A percentile compares a stretch with the other conserved stretches of the same genome.
Evolutionary conservation across 108 stramenopile genomes (phyloP).

Genomic region (Nannochloropsis gaditana): DNA sequence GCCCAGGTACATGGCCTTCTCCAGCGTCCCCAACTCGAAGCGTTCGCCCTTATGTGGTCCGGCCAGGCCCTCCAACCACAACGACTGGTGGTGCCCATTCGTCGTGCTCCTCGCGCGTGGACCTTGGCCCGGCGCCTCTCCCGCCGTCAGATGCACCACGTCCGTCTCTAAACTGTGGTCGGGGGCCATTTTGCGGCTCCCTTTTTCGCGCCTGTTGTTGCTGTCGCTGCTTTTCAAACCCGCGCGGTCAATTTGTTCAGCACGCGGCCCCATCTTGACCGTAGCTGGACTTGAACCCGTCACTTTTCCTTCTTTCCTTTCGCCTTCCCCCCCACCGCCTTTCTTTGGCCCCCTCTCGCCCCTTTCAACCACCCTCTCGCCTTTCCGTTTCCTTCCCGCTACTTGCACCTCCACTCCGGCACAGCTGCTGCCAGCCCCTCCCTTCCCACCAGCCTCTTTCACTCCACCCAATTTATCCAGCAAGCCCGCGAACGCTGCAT

Average conservation of each 20-base stretch:
- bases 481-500: constrained; percentile 21
- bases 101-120: background rate
- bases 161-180: background rate
- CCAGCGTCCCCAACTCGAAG: background rate
- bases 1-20: background rate
- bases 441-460: background rate
- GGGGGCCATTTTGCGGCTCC: background rate
- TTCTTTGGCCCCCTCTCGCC: background rate
- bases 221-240: background rate
- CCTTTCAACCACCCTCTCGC: background rate
- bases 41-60: background rate
- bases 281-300: too few species aligned
- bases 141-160: background rate
- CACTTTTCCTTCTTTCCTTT: background rate
- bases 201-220: background rate
- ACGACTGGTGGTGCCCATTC: background rate
- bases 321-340: background rate
- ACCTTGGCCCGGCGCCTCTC: background rate
- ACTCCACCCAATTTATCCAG: constrained; percentile 22
- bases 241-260: background rate
- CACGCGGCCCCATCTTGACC: background rate
- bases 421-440: background rate
- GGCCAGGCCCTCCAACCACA: background rate
- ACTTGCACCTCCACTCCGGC: background rate
- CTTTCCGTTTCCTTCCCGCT: background rate